These are phyloP conservation scores for Termitomyces sp. DNA, from an alignment of 768 basidiomycete genomes.

Conservation along the genomic window DNA sequence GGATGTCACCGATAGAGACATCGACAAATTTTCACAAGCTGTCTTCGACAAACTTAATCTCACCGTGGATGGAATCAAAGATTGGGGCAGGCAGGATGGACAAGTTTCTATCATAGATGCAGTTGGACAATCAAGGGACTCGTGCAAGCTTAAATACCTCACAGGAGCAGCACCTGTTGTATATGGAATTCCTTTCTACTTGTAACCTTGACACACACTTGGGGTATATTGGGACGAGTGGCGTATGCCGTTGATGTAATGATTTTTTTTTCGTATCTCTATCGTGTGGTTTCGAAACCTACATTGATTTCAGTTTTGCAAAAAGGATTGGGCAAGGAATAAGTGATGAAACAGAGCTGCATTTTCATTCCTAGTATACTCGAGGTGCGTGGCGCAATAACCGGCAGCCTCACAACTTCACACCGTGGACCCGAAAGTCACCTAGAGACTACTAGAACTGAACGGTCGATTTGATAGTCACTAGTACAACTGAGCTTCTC, in stretches of 20 bases:
- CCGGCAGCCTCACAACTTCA: no score
- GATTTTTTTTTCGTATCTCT: no score
- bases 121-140: constrained; percentile 72
- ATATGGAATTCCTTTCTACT: constrained; percentile 93
- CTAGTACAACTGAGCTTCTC: no score
- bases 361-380: no score
- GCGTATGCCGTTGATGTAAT: no score
- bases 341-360: no score
- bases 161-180: constrained; percentile 95
- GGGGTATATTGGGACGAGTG: not conserved
- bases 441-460: no score
- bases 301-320: no score
- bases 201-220: constrained; percentile 29
- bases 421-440: no score
- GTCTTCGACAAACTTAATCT: constrained; percentile 76
- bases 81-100: constrained; percentile 16
- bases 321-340: not conserved
- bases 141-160: constrained; percentile 87
- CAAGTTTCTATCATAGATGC: constrained; percentile 62
- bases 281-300: no score
- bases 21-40: constrained; percentile 85
- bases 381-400: no score
- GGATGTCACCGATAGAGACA: constrained; percentile 98
- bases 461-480: no score
- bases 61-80: constrained; percentile 24